These are phyloP conservation scores for Puccinia horiana DNA, from an alignment of 1,284 basidiomycete genomes.

Conservation along the genomic window DNA sequence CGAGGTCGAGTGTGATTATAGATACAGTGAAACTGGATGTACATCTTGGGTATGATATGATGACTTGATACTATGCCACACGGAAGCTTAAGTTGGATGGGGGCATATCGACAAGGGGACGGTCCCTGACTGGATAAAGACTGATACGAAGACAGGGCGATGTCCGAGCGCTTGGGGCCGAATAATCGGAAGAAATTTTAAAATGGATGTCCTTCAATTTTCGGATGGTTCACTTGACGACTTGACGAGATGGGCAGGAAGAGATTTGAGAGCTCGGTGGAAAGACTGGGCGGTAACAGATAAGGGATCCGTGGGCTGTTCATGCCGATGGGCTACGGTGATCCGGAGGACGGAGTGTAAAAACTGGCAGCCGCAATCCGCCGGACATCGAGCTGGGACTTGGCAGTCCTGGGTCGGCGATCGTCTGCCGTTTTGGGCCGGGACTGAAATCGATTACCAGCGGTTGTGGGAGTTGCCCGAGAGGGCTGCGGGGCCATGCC, in stretches of 20 bases:
- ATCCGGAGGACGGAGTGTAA: slow-evolving; percentile 18
- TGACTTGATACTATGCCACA: background rate
- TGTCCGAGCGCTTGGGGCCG: background rate
- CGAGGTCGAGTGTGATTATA: background rate
- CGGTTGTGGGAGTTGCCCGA: slow-evolving; percentile 38
- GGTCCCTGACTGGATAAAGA: background rate
- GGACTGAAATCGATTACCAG: slow-evolving; percentile 27
- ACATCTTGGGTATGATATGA: slow-evolving; percentile 4
- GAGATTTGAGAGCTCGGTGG: background rate
- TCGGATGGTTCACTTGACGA: background rate
- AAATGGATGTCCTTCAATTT: background rate
- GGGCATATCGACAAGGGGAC: background rate
- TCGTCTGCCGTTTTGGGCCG: slow-evolving; percentile 48
- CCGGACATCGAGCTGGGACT: slow-evolving; percentile 42
- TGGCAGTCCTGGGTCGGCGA: slow-evolving; percentile 42
- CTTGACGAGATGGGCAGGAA: background rate
- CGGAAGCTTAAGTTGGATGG: background rate
- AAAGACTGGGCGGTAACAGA: background rate
- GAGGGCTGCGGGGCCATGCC: slow-evolving; percentile 48
- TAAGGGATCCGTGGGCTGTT: background rate
- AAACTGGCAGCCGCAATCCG: slow-evolving; percentile 48
- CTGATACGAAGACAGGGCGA: background rate
- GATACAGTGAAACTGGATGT: slow-evolving; percentile 13
- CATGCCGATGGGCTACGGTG: background rate
- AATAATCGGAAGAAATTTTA: background rate